Conservation (phyloP, 768 basidiomycete genomes). For the Russula ochroleuca region DNA sequence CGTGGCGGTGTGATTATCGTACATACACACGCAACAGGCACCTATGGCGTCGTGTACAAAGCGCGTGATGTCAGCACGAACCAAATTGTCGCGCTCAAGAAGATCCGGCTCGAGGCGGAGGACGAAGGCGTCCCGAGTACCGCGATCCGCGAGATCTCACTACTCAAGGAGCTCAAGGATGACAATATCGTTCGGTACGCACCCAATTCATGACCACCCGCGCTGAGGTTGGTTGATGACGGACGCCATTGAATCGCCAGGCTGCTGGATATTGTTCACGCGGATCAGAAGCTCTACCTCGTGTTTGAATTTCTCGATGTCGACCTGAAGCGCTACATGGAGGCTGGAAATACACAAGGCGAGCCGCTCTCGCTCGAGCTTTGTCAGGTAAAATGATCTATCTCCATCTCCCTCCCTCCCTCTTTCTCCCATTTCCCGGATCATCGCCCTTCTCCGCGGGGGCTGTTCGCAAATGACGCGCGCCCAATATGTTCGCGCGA, state of each 20-base stretch:
- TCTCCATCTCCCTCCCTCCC: not conserved
- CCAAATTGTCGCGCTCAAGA: constrained; percentile 93
- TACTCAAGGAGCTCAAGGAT: constrained; percentile 94
- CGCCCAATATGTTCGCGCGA: constrained; percentile 31
- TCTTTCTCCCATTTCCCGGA: not conserved
- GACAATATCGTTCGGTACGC: constrained; percentile 90
- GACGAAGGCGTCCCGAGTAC: constrained; percentile 99
- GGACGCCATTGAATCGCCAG: constrained; percentile 39
- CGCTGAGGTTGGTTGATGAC: not conserved
- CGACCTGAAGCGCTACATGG: constrained; percentile 96
- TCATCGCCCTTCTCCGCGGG: not conserved
- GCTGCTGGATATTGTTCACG: constrained; percentile 93
- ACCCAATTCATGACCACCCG: not conserved
- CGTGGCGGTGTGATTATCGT: not conserved
- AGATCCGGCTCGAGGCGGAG: constrained; percentile 96
- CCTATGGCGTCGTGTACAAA: constrained; percentile 98
- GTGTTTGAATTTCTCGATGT: constrained; percentile 98
- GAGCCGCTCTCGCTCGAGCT: constrained; percentile 68
- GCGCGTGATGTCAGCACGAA: constrained; percentile 77
- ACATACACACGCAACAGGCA: constrained; percentile 55
- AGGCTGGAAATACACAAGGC: constrained; percentile 68
- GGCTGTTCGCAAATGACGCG: constrained; percentile 30
- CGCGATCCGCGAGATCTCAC: constrained; percentile 95
- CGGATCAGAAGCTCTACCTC: constrained; percentile 94
- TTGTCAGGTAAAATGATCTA: constrained; percentile 65